A percentile compares a stretch with the other conserved stretches of the same genome.
Evolutionary conservation across 208 protist species (phyloP).

Genomic region (Balamuthia mandrillaris): DNA sequence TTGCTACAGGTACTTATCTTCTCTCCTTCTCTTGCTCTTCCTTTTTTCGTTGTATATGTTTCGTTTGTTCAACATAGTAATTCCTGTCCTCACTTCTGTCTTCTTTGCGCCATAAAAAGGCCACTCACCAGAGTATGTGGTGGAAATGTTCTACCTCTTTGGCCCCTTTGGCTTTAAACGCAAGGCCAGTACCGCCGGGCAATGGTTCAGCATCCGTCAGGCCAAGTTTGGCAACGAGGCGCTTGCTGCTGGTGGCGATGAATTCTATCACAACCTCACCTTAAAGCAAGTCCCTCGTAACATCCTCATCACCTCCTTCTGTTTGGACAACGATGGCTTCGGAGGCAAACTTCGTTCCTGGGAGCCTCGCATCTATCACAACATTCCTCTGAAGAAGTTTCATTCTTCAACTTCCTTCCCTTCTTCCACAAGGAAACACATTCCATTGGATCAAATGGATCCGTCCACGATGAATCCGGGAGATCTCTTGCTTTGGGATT

Average conservation of each 20-base stretch:
- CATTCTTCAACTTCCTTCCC: background rate
- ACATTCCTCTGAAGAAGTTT: constrained; percentile 21
- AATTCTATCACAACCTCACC: background rate
- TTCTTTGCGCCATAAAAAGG: background rate
- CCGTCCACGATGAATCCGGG: background rate
- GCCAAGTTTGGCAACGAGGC: constrained; percentile 18
- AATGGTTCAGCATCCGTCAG: background rate
- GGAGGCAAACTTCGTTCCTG: constrained; percentile 4
- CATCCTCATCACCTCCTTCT: background rate
- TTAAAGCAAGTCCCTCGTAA: background rate
- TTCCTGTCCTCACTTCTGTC: no score
- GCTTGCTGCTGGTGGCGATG: background rate
- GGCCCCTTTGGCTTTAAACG: constrained; percentile 10
- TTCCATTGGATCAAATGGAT: background rate
- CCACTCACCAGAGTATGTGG: background rate
- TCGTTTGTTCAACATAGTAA: no score
- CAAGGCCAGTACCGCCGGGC: background rate
- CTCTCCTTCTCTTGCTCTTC: background rate
- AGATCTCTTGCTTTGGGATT: constrained; percentile 2
- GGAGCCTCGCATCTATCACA: constrained; percentile 26
- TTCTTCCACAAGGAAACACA: background rate
- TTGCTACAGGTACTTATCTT: background rate
- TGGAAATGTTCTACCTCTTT: constrained; percentile 24
- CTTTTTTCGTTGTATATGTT: background rate
- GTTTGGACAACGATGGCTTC: background rate